A percentile compares a stretch with the other conserved stretches of the same genome.
These are phyloP conservation scores for Geosmithia morbida DNA, from an alignment of 2,329 filamentous ascomycete species.

Conservation along the genomic window DNA sequence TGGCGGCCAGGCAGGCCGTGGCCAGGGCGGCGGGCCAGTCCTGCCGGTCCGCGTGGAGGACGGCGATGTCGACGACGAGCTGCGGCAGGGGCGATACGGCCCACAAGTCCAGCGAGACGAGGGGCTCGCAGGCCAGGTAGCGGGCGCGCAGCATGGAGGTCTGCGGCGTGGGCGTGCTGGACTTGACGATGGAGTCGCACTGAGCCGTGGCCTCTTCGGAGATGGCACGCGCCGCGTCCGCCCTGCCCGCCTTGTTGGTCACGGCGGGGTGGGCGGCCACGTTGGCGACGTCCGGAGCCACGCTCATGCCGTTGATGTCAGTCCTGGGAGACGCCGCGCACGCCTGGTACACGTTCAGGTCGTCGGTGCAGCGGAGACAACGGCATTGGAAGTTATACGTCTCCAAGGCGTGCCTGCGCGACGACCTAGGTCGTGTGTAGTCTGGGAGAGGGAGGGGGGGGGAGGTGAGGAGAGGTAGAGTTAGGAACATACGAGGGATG, in stretches of 20 bases:
- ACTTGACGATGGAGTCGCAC: not conserved
- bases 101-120: conserved; percentile 21
- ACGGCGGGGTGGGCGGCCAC: conserved; percentile 13
- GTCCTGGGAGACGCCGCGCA: conserved; percentile 25
- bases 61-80: conserved; percentile 26
- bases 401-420: conserved; percentile 25
- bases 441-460: conserved; percentile 28
- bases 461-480: no score
- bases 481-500: not conserved
- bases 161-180: not conserved
- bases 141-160: conserved; percentile 2
- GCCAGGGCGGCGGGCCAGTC: conserved; percentile 21
- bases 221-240: conserved; percentile 6
- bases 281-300: conserved; percentile 23
- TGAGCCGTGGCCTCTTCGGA: not conserved
- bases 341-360: conserved; percentile 40
- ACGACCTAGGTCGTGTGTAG: conserved; percentile 26
- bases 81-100: conserved; percentile 33
- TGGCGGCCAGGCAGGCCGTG: conserved; percentile 30
- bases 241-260: conserved; percentile 9
- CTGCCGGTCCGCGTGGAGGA: conserved; percentile 21
- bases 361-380: conserved; percentile 32
- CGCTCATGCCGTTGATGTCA: conserved; percentile 27
- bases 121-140: conserved; percentile 9
- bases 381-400: conserved; percentile 38